Base-by-base conservation (phyloP, 163 green algal genomes). In the Scenedesmus sp. region DNA sequence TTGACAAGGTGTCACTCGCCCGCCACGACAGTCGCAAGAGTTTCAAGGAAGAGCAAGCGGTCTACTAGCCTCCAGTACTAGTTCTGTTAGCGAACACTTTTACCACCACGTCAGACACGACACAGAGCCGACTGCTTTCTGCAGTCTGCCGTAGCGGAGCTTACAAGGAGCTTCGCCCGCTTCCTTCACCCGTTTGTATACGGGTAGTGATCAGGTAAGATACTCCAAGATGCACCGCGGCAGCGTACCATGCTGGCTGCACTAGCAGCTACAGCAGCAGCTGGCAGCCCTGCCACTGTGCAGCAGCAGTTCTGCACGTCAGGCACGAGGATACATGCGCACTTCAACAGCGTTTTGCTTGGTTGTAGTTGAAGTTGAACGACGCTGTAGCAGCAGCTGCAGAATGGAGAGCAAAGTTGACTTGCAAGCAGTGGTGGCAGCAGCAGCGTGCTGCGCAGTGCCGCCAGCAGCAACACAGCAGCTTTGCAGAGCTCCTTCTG, bases 1-100 rank as follows among this genome's bases (percentile, higher is more conserved):
- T 79, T 46, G 70, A 79, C 70, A 79, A 52, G 70, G 70, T 79
- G 70, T 79, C 70, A 79, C 70, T 52, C 70, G 70, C 70, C 70
- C 70, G 23, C 70, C 70, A 79, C 70, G 70, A 79, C 5, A 79
- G 12, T 52, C 66, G 23, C 23, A 52, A 6, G 4, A 6, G 5
- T 13, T 5, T 2, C 46, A 6, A 52, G 13, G 20, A 0, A 23
- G 23, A 15, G 4, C 5, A 6, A 4, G 1, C 18, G 23, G 4
- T 15, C 5, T 5, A 4, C 3, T 15, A 3, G 6, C 23, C 2
- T 52, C 23, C 12, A 52, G 3, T 52, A 46, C 13, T 13, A 79
- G 70, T 13, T 13, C 52, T 52, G 0, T 52, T 79, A 3, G 6
- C 23, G 13, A 79, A 23, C 34, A 34, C 0, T 26, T 26, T 18